These are phyloP conservation scores for Megacollybia marginata DNA, from an alignment of 768 basidiomycete genomes.

Conservation along the genomic window DNA sequence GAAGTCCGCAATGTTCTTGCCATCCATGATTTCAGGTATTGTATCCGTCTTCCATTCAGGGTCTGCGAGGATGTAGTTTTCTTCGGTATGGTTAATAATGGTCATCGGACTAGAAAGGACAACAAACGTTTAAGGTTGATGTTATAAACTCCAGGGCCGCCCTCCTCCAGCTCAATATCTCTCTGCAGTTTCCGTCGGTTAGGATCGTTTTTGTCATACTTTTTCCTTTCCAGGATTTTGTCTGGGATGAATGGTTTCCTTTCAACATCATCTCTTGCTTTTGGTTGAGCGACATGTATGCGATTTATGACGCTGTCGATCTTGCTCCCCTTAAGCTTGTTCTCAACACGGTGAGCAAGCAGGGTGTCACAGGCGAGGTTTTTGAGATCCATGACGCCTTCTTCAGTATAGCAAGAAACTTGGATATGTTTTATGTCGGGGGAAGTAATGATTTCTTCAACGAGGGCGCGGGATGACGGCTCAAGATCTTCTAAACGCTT, in stretches of 20 bases:
- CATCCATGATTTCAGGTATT: constrained; percentile 98
- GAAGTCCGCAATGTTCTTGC: constrained; percentile 98
- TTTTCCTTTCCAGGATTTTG: constrained; percentile 61
- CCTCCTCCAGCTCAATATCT: constrained; percentile 81
- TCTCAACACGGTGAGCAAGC: constrained; percentile 89
- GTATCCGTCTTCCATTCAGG: constrained; percentile 93
- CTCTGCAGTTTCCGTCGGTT: constrained; percentile 55
- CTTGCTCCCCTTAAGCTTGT: constrained; percentile 89
- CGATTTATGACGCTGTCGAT: constrained; percentile 91
- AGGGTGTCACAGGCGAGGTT: constrained; percentile 94
- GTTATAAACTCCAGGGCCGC: constrained; percentile 87
- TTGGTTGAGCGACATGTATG: constrained; percentile 91
- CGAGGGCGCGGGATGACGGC: constrained; percentile 66
- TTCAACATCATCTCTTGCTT: constrained; percentile 83
- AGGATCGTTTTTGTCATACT: constrained; percentile 85
- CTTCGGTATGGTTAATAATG: constrained; percentile 31
- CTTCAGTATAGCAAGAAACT: constrained; percentile 92
- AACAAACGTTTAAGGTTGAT: constrained; percentile 82
- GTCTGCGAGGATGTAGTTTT: constrained; percentile 77
- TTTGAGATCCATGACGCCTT: constrained; percentile 96
- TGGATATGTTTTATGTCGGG: constrained; percentile 73
- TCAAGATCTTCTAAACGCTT: constrained; percentile 79
- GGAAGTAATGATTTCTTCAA: constrained; percentile 77
- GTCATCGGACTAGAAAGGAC: neutral
- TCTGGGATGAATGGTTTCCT: constrained; percentile 90